These are phyloP conservation scores for Kuraishia ogatae DNA, from an alignment of 805 yeast genomes.

Conservation along the genomic window DNA sequence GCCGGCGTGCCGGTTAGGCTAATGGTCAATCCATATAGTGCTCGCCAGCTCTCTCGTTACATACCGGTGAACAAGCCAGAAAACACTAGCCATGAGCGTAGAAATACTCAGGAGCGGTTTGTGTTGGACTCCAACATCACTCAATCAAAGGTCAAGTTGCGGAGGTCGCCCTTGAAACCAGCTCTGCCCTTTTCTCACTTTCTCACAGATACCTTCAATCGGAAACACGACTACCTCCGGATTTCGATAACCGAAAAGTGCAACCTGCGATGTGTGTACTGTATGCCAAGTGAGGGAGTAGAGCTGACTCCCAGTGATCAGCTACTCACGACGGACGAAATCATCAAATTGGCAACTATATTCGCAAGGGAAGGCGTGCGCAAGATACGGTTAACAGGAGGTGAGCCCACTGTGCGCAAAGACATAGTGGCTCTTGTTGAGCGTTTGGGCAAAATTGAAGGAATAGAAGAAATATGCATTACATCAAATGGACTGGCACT, in stretches of 20 bases:
- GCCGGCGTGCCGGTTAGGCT: too few species aligned
- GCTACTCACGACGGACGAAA: slow-evolving; percentile 34
- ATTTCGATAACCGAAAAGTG: slow-evolving; percentile 45
- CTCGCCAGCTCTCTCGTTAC: too few species aligned
- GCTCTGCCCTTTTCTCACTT: slow-evolving; percentile 26
- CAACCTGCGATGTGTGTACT: slow-evolving; percentile 36
- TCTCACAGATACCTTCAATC: slow-evolving; percentile 32
- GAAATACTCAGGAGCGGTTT: too few species aligned
- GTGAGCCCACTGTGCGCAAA: slow-evolving; percentile 46
- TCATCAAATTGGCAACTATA: slow-evolving; percentile 29
- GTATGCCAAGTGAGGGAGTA: slow-evolving; percentile 52
- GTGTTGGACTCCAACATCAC: too few species aligned
- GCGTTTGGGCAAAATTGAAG: slow-evolving; percentile 27
- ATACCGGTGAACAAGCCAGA: too few species aligned
- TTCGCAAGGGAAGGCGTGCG: slow-evolving; percentile 42
- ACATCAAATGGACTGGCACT: slow-evolving; percentile 46
- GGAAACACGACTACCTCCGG: slow-evolving; percentile 40
- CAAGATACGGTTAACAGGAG: slow-evolving; percentile 45
- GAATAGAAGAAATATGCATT: slow-evolving; percentile 38
- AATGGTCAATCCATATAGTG: too few species aligned
- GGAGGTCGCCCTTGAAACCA: too few species aligned
- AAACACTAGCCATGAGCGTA: too few species aligned
- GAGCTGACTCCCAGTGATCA: slow-evolving; percentile 33
- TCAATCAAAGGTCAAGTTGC: too few species aligned
- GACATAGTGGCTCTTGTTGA: slow-evolving; percentile 37